phyloP scores from a whole-genome alignment of 805 yeast genomes.

The Yarrowia keelungensis region DNA sequence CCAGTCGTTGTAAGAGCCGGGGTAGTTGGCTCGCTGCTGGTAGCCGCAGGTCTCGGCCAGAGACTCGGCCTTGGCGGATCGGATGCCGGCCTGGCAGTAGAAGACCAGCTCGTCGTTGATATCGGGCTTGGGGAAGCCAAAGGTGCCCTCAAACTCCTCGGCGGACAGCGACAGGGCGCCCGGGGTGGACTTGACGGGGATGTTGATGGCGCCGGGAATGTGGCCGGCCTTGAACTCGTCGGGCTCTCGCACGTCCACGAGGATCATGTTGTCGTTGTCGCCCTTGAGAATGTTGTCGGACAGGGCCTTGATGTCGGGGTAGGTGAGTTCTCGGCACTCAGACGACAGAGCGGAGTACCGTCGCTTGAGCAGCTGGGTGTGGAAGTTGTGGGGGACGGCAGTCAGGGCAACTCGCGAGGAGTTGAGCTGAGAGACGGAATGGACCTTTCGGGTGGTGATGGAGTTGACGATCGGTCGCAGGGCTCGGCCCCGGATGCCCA shows the following conservation, averaged over 20 bases:
- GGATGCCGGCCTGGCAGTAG: constrained; percentile 91
- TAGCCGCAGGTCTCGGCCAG: constrained; percentile 92
- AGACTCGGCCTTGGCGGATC: constrained; percentile 90
- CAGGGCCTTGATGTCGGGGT: constrained; percentile 54
- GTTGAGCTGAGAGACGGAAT: constrained; percentile 35
- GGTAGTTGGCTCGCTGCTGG: constrained; percentile 79
- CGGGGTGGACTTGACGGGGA: constrained; percentile 89
- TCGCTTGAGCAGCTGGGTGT: constrained; percentile 32
- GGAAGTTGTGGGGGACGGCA: constrained; percentile 33
- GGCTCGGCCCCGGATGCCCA: constrained; percentile 30
- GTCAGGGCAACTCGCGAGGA: constrained; percentile 30
- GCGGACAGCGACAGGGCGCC: constrained; percentile 83
- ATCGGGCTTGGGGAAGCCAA: constrained; percentile 82
- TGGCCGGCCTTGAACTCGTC: constrained; percentile 74
- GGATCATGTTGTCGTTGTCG: constrained; percentile 59
- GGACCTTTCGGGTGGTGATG: constrained; percentile 33
- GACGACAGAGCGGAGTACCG: constrained; percentile 27
- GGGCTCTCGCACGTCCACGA: constrained; percentile 95
- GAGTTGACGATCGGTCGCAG: constrained; percentile 37
- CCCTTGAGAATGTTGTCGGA: constrained; percentile 46
- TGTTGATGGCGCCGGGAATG: constrained; percentile 83
- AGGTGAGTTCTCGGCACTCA: constrained; percentile 27
- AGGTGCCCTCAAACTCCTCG: constrained; percentile 80
- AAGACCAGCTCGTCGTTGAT: constrained; percentile 76
- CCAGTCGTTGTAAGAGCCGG: constrained; percentile 93